Evolutionary conservation across 345 rosid genomes (phyloP), one percentile per base, ranked within the genome.

Genomic region (Murraya paniculata): DNA sequence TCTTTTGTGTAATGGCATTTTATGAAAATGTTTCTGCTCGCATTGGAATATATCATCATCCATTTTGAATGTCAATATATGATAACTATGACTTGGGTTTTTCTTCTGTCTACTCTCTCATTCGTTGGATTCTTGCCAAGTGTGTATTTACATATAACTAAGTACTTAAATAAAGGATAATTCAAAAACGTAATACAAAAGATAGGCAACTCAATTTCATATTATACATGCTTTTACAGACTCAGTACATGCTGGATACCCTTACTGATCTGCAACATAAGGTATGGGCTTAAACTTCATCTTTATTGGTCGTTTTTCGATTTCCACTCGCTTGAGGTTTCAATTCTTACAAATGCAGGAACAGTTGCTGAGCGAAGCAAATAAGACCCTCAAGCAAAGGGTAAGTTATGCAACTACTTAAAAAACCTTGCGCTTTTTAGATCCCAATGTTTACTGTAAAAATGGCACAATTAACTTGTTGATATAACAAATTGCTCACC

Each of bases 201-300:
- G 22, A 65, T 41, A 45, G 3, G 13, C 5, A 74, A 9, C 10
- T 74, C 11, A 45, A 7, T 25, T 76, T 64, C 9, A 28, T 67
- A 8, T 76, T 62, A 3, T 79, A 53, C 11, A 28, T 70, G 13
- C 4, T 80, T 75, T 45, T 75, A 70, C 89, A 95, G 99, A 92
- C 98, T 60, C 98, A 93, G 70, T 89, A 79, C 82, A 92, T 95
- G 97, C 91, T 95, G 70, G 97, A 95, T 82, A 97, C 94, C 82
- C 99, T 93, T 84, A 90, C 88, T 72, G 99, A 95, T 80, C 92
- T 95, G 41, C 99, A 95, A 79, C 88, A 90, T 30, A 93, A 86
- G 98, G 98, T 93, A 88, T 6, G 69, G 41, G 3, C 48, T 22
- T 36, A 14, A 61, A 48, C 16, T 53, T 75, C 35, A 41, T 68